Base-by-base conservation (phyloP, 768 basidiomycete genomes). In the Tubosaeta sp. region DNA sequence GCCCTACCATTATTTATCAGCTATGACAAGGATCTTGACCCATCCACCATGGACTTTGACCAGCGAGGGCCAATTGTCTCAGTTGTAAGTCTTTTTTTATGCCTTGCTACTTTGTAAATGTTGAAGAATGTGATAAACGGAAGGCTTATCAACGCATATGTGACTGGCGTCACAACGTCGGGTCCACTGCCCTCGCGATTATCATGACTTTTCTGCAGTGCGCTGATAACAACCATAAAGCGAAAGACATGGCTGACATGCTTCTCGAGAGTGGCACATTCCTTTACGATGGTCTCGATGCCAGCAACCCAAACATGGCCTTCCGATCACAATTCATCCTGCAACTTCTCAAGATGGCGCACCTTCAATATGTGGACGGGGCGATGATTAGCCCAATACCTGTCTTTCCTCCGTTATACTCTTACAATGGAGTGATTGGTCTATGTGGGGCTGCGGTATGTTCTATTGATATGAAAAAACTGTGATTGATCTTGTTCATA, bases 91-190 rank as follows among this genome's bases (percentile, higher is more conserved):
- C 21, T 13, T 22, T 13, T 22, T 24, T 9, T 36, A 8, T 18
- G 4, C 35, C 19, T 21, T 24, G 4, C n/a, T 8, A 4, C 12
- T 25, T 34, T 21, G 13, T n/a, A 5, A 6, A 8, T 19, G 19
- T 14, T 18, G 12, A 4, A 0, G 16, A 6, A 21, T 13, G 22
- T 6, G 22, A 25, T 25, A 12, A 14, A 18, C 2, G 13, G 3
- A 21, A 48, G 49, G 55, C 46, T 0, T 19, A 51, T 56, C 54
- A 51, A 49, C 2, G 10, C 13, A 3, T 57, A 5, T 56, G 46
- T 2, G 30, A 57, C 10, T 57, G 56, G 51, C n/a, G 7, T 0
- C 42, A 53, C 16, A 48, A 48, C 16, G 39, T 55, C 2, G 36
- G 25, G 2, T 55, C 46, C 19, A 52, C 51, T 1, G 31, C 54